Conservation (phyloP, 495 filamentous ascomycete species). For the Margaritispora aquatica region DNA sequence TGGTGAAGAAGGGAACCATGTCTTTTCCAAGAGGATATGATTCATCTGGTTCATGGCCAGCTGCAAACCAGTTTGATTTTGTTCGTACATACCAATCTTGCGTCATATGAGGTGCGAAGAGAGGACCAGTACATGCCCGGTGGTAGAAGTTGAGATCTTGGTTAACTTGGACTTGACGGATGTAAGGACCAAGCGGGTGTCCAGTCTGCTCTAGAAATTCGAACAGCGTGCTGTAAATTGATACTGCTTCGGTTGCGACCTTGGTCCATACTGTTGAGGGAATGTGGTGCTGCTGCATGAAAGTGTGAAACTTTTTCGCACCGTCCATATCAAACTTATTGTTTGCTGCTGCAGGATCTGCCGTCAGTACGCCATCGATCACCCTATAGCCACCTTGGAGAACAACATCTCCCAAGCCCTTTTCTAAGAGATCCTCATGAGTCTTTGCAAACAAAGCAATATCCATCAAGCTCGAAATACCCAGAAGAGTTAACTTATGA, state of each 20-base stretch:
- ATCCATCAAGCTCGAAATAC: constrained; percentile 19
- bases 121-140: background rate
- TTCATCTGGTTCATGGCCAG: constrained; percentile 10
- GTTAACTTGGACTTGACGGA: constrained; percentile 11
- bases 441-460: constrained; percentile 7
- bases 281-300: constrained; percentile 13
- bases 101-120: constrained; percentile 16
- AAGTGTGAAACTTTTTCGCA: constrained; percentile 9
- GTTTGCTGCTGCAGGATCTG: constrained; percentile 12
- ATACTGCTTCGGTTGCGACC: constrained; percentile 13
- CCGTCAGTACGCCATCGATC: background rate
- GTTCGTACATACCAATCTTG: constrained; percentile 18
- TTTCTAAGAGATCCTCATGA: constrained; percentile 1
- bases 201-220: constrained; percentile 9
- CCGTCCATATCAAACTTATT: constrained; percentile 14
- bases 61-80: constrained; percentile 12
- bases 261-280: constrained; percentile 18
- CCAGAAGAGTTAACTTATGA: constrained; percentile 12
- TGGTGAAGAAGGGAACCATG: constrained; percentile 13
- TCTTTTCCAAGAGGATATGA: constrained; percentile 10
- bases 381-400: constrained; percentile 19
- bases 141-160: constrained; percentile 21
- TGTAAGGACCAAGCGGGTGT: constrained; percentile 15
- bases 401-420: constrained; percentile 4
- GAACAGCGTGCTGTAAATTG: constrained; percentile 9